Conservation (phyloP, 306 rosid genomes). For the Crataegus laevigata region DNA sequence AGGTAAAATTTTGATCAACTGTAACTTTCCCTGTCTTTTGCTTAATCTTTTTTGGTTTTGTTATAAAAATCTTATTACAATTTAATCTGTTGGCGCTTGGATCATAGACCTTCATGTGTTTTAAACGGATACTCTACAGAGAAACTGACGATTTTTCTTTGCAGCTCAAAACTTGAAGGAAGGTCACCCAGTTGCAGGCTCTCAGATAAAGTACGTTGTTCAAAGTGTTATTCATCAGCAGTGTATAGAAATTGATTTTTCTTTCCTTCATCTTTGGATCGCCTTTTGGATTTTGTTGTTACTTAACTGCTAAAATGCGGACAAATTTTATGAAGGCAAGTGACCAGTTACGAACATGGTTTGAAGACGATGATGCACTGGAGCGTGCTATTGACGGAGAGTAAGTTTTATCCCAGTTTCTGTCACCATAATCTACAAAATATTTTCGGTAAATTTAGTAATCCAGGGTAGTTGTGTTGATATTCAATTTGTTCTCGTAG, state of each 20-base stretch:
- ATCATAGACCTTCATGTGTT: neutral
- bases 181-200: constrained; percentile 77
- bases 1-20: constrained; percentile 38
- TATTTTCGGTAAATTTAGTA: neutral
- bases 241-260: neutral
- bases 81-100: neutral
- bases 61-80: neutral
- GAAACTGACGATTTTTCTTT: neutral
- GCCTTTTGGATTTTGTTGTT: constrained; percentile 9
- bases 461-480: neutral
- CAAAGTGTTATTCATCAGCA: neutral
- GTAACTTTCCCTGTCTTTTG: neutral
- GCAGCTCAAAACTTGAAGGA: constrained; percentile 93
- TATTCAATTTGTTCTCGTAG: constrained; percentile 28
- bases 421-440: neutral
- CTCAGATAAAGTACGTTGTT: constrained; percentile 77
- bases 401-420: constrained; percentile 35
- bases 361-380: constrained; percentile 81
- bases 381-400: constrained; percentile 89
- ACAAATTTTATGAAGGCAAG: constrained; percentile 57
- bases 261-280: neutral
- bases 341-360: constrained; percentile 63
- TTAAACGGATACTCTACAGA: neutral
- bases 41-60: neutral
- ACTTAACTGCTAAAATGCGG: constrained; percentile 17